Conservation (phyloP, 306 rosid genomes). For the Mimosa bimucronata region DNA sequence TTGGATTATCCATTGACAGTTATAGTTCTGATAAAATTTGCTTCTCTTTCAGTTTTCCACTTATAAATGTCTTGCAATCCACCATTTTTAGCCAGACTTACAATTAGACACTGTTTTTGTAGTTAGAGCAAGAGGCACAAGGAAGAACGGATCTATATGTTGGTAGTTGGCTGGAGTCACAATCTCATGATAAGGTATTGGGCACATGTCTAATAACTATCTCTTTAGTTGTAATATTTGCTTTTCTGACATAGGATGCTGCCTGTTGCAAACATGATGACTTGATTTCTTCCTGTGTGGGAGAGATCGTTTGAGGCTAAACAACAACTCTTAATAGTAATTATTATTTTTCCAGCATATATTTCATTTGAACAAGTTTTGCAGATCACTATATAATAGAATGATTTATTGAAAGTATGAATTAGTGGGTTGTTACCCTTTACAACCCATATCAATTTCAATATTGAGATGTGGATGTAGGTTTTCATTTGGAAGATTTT, state of each 20-base stretch:
- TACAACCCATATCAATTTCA: neutral
- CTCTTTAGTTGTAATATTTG: conserved; percentile 10
- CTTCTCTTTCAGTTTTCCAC: neutral
- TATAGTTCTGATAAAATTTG: conserved; percentile 25
- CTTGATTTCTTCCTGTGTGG: conserved; percentile 11
- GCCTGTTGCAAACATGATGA: neutral
- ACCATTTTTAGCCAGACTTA: neutral
- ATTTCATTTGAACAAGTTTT: conserved; percentile 27
- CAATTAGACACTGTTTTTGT: conserved; percentile 39
- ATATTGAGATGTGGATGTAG: too few relatives aligned
- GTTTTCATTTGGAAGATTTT: neutral
- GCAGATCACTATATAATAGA: neutral
- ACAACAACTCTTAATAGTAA: neutral
- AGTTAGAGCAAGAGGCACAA: conserved; percentile 88
- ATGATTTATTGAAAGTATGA: neutral
- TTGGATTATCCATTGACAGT: conserved; percentile 5
- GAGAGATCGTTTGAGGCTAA: conserved; percentile 5
- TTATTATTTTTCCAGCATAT: conserved; percentile 6
- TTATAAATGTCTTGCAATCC: neutral
- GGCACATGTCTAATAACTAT: conserved; percentile 15
- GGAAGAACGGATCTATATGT: conserved; percentile 82
- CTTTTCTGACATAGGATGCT: conserved; percentile 2
- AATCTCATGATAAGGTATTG: conserved; percentile 81
- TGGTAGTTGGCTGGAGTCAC: conserved; percentile 86
- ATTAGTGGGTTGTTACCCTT: too few relatives aligned